phyloP scores from a whole-genome alignment of 2,329 filamentous ascomycete genomes.

The Leptographium flavum region DNA sequence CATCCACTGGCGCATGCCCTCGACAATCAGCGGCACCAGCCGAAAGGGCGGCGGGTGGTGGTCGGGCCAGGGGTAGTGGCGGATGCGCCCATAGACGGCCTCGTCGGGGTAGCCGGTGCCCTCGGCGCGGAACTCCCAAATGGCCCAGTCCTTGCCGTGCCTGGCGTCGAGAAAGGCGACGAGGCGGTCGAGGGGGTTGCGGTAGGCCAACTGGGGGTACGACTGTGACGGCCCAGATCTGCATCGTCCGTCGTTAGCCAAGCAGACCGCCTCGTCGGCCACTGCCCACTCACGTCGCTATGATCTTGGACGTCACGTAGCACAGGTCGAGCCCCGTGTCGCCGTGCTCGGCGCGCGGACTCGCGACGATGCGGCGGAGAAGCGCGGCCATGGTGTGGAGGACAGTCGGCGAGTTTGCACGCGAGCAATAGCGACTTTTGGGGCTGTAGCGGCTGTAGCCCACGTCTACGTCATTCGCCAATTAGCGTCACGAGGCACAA shows the following conservation, averaged over 20 bases:
- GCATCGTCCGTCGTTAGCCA: not conserved
- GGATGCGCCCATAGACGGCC: slow-evolving; percentile 71
- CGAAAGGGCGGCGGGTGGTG: slow-evolving; percentile 92
- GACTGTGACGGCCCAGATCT: slow-evolving; percentile 84
- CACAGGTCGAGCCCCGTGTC: slow-evolving; percentile 88
- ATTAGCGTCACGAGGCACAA: too few species aligned
- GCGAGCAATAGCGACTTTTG: too few species aligned
- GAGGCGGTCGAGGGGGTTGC: slow-evolving; percentile 78
- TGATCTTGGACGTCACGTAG: slow-evolving; percentile 78
- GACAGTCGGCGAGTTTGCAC: too few species aligned
- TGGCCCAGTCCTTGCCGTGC: slow-evolving; percentile 75
- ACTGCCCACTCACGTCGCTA: slow-evolving; percentile 34
- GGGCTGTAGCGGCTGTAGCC: too few species aligned
- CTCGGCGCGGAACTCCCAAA: slow-evolving; percentile 96
- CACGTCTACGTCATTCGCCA: too few species aligned
- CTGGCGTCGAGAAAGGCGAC: slow-evolving; percentile 78
- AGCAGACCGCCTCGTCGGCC: not conserved
- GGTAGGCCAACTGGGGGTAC: slow-evolving; percentile 83
- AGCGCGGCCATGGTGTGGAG: slow-evolving; percentile 48
- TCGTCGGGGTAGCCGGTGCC: slow-evolving; percentile 90
- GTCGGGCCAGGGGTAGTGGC: slow-evolving; percentile 92
- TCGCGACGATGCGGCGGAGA: slow-evolving; percentile 80
- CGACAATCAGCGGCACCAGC: slow-evolving; percentile 78
- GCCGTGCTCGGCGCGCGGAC: slow-evolving; percentile 67
- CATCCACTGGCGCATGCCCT: slow-evolving; percentile 84